Percentiles rank a stretch among this genome's conserved stretches.
Evolutionary conservation across 306 rosid species (phyloP).

Genomic region (Purshia tridentata): DNA sequence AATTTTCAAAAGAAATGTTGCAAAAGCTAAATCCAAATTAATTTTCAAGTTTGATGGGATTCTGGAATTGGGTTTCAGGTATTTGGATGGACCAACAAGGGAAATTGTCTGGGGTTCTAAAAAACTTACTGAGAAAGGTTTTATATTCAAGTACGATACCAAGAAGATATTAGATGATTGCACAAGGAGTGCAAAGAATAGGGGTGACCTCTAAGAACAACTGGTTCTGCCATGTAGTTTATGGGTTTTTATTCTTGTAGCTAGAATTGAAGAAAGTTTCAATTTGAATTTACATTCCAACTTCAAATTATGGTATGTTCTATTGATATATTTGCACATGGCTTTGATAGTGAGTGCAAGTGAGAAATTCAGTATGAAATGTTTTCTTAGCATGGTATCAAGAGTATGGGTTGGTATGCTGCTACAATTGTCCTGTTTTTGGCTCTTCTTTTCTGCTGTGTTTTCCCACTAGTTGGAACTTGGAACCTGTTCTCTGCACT

Average conservation of each 20-base stretch:
- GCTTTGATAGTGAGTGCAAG: too few relatives aligned
- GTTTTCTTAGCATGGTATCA: too few relatives aligned
- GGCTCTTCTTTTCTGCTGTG: too few relatives aligned
- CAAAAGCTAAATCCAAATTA: neutral
- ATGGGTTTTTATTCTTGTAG: neutral
- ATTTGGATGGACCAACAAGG: slow-evolving; percentile 36
- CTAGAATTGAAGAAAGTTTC: neutral
- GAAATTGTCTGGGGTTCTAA: slow-evolving; percentile 40
- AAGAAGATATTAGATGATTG: slow-evolving; percentile 48
- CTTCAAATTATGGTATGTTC: neutral
- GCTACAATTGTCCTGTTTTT: too few relatives aligned
- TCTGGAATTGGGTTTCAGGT: slow-evolving; percentile 34
- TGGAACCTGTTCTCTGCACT: too few relatives aligned
- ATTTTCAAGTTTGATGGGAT: neutral
- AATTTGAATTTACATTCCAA: neutral
- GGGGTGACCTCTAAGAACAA: slow-evolving; percentile 16
- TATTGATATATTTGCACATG: too few relatives aligned
- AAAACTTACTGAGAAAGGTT: slow-evolving; percentile 45
- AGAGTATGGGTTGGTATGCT: too few relatives aligned
- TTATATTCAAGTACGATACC: slow-evolving; percentile 38
- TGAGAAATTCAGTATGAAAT: too few relatives aligned
- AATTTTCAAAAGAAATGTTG: neutral
- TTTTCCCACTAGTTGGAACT: too few relatives aligned
- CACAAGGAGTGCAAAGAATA: slow-evolving; percentile 37
- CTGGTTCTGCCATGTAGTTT: neutral